A percentile compares a stretch with the other conserved stretches of the same genome.
Evolutionary conservation across 495 filamentous ascomycete species (phyloP).

Genomic region (Tirmania nivea): DNA sequence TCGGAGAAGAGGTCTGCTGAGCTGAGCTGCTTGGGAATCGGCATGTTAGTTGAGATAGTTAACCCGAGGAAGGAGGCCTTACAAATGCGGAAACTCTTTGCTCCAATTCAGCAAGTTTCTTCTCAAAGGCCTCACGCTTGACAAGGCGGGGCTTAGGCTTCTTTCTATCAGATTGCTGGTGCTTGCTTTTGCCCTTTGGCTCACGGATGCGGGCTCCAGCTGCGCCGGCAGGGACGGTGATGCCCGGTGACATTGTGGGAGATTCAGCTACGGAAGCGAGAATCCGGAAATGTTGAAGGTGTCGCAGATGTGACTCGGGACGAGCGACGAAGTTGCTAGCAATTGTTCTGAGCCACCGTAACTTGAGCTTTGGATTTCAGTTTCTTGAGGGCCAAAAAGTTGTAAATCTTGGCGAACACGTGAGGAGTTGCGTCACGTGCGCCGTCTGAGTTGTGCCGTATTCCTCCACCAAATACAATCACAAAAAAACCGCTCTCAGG

Average conservation of each 20-base stretch:
- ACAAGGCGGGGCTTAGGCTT: neutral
- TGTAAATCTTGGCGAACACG: neutral
- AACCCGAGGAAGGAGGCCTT: slow-evolving; percentile 1
- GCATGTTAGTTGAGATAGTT: neutral
- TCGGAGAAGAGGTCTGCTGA: slow-evolving; percentile 40
- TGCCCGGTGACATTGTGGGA: neutral
- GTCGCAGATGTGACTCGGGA: neutral
- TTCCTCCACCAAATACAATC: too few species aligned
- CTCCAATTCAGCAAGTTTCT: slow-evolving; percentile 36
- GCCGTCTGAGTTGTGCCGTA: too few species aligned
- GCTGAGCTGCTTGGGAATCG: slow-evolving; percentile 24
- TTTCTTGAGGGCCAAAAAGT: neutral
- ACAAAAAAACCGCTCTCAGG: too few species aligned
- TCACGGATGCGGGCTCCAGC: neutral
- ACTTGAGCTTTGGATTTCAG: neutral
- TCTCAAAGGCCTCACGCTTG: slow-evolving; percentile 44
- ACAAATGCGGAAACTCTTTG: slow-evolving; percentile 28
- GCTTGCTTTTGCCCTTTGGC: neutral
- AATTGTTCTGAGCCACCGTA: neutral
- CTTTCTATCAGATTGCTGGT: neutral
- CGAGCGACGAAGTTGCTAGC: neutral
- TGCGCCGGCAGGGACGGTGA: neutral
- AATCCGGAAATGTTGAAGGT: neutral
- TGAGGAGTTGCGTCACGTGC: too few species aligned
- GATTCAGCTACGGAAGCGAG: neutral